A percentile compares a stretch with the other conserved stretches of the same genome.
These are phyloP conservation scores for Irpex sp. DNA, from an alignment of 1,284 basidiomycete species.

Conservation along the genomic window DNA sequence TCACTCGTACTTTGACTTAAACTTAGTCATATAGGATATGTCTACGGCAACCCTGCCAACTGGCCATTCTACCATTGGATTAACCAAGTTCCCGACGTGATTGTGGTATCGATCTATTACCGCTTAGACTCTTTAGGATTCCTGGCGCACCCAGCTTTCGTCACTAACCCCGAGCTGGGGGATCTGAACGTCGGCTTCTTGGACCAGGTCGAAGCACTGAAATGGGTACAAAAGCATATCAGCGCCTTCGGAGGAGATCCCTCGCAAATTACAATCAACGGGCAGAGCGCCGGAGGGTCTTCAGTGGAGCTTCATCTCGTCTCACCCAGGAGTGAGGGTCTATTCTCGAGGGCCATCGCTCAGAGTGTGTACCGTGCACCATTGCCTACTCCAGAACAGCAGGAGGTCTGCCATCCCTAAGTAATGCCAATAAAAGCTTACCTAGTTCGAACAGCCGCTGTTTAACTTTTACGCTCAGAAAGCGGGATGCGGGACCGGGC, in stretches of 20 bases:
- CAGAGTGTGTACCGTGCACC: conserved; percentile 56
- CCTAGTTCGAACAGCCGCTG: conserved; percentile 34
- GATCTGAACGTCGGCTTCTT: conserved; percentile 59
- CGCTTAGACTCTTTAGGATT: conserved; percentile 42
- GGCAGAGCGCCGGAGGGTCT: conserved; percentile 57
- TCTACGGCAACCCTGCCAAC: conserved; percentile 52
- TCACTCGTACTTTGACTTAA: conserved; percentile 6
- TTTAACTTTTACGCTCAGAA: conserved; percentile 46
- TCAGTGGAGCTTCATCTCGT: conserved; percentile 55
- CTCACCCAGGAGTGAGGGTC: conserved; percentile 33
- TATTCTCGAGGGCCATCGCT: conserved; percentile 52
- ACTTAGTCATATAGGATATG: conserved; percentile 35
- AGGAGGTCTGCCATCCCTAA: conserved; percentile 33
- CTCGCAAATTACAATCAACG: conserved; percentile 52
- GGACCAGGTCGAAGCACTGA: conserved; percentile 58
- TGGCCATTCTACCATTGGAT: conserved; percentile 40
- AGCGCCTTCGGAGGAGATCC: conserved; percentile 61
- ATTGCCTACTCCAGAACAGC: conserved; percentile 44
- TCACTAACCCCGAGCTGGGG: conserved; percentile 31
- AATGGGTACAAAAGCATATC: conserved; percentile 63
- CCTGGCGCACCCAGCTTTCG: conserved; percentile 40
- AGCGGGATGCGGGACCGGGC: conserved; percentile 43
- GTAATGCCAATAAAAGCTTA: background rate
- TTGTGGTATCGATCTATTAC: conserved; percentile 43
- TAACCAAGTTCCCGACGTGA: conserved; percentile 34